These are phyloP conservation scores for Senecio squalidus DNA, from an alignment of 140 eudicot species.

Conservation along the genomic window DNA sequence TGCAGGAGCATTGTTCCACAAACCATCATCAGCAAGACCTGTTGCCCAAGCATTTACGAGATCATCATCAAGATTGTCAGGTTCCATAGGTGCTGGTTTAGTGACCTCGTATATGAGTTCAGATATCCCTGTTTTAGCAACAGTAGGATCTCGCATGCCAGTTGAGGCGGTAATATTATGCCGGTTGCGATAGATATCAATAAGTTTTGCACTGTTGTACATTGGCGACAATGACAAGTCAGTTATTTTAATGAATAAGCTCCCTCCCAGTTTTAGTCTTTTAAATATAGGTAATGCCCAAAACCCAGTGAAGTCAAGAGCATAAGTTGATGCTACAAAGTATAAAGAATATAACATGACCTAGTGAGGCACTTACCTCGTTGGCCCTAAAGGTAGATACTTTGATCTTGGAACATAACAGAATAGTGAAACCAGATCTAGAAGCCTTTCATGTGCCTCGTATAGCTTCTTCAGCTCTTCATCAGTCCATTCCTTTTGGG, in stretches of 20 bases:
- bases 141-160: conserved; percentile 83
- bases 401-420: conserved; percentile 94
- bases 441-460: conserved; percentile 90
- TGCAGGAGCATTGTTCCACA: conserved; percentile 89
- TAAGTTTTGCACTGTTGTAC: conserved; percentile 70
- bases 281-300: too few relatives aligned
- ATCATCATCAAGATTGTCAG: conserved; percentile 86
- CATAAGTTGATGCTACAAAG: not conserved
- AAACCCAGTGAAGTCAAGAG: conserved; percentile 10
- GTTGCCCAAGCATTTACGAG: conserved; percentile 99
- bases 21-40: conserved; percentile 86
- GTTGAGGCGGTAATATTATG: conserved; percentile 81
- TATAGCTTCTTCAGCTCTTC: conserved; percentile 96
- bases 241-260: not conserved
- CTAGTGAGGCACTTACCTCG: conserved; percentile 47
- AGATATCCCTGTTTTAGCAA: conserved; percentile 88
- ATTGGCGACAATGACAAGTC: conserved; percentile 1
- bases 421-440: conserved; percentile 91
- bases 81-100: conserved; percentile 49
- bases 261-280: too few relatives aligned
- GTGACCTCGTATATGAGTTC: conserved; percentile 79
- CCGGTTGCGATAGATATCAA: conserved; percentile 87
- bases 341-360: not conserved
- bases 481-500: conserved; percentile 93
- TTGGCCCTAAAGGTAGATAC: conserved; percentile 95